A percentile compares a stretch with the other conserved stretches of the same genome.
These are phyloP conservation scores for Paracamarosporium sp. DNA, from an alignment of 2,329 filamentous ascomycete genomes.

Conservation along the genomic window DNA sequence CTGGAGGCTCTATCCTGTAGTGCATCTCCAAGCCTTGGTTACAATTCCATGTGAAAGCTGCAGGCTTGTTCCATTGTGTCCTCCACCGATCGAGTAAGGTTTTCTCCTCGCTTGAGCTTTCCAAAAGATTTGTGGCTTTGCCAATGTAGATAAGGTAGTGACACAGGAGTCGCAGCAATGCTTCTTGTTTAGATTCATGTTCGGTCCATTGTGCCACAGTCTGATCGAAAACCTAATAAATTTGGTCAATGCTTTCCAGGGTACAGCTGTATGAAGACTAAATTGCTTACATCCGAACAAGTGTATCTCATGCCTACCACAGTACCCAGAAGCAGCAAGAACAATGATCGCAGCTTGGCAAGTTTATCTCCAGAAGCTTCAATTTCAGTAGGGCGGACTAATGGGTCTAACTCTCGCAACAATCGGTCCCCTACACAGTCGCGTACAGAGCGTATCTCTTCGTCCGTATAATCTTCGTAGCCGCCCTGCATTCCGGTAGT, in stretches of 20 bases:
- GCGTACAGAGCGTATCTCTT: slow-evolving; percentile 22
- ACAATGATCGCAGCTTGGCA: slow-evolving; percentile 18
- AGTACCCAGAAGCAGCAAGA: slow-evolving; percentile 21
- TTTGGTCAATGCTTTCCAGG: neutral
- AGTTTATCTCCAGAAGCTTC: slow-evolving; percentile 23
- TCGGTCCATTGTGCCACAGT: neutral
- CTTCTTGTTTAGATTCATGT: slow-evolving; percentile 18
- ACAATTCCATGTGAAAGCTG: slow-evolving; percentile 24
- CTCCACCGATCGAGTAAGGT: slow-evolving; percentile 16
- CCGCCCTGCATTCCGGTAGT: slow-evolving; percentile 22
- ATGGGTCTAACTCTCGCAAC: slow-evolving; percentile 13
- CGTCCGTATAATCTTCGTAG: slow-evolving; percentile 20
- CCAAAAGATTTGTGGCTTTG: slow-evolving; percentile 21
- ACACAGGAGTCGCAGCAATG: slow-evolving; percentile 20
- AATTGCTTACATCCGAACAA: slow-evolving; percentile 15
- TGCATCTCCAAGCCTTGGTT: slow-evolving; percentile 23
- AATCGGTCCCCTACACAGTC: slow-evolving; percentile 21
- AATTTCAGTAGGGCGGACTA: slow-evolving; percentile 19
- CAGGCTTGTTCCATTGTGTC: slow-evolving; percentile 24
- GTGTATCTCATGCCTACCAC: slow-evolving; percentile 24
- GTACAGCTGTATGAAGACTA: neutral
- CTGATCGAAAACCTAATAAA: slow-evolving; percentile 13
- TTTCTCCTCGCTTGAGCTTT: slow-evolving; percentile 16
- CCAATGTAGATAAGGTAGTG: slow-evolving; percentile 29
- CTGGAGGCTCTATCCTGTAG: slow-evolving; percentile 22